Evolutionary conservation across 495 filamentous ascomycete genomes (phyloP), one percentile per base, ranked within the genome.

Genomic region (Penicillium herquei): DNA sequence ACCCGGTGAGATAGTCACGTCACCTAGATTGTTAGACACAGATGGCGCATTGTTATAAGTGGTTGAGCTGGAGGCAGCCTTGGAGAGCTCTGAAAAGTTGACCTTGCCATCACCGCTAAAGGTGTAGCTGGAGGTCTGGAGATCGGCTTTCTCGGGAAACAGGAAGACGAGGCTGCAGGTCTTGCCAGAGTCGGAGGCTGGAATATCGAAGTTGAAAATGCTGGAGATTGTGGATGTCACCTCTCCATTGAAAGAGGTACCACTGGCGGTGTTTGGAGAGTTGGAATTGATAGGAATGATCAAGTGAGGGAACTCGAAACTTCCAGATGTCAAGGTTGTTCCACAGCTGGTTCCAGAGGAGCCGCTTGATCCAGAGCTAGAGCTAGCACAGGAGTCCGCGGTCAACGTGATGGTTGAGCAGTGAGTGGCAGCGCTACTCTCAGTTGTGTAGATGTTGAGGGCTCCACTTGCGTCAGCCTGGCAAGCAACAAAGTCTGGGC

Each of bases 191-290:
- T 82, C 73, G 9, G 67, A 63, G 1, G 62, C 31, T 0, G 83
- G 84, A 31, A 89, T 79, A 63, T 87, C 84, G 68, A 90, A 90
- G 67, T 85, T 86, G 78, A 88, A 90, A 46, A 87, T 70, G 12
- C 78, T 79, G 17, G 85, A 87, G 51, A 84, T 69, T 21, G 74
- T 78, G 1, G 77, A 62, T 1, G 76, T 77, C 40, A 87, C 72
- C 7, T 76, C 70, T 41, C 84, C 85, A 49, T 79, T 81, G 62
- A 69, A 78, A 0, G 70, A 72, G 13, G 80, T 84, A 10, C 84
- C 84, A 10, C 64, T 58, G 4, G 84, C 76, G 0, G 52, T 69
- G 57, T 78, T 57, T 3, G 86, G 82, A 31, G 70, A 59, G n/a
- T 72, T 58, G 7, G 79, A 81, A 72, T 87, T 75, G 41, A 90